Conservation (phyloP, 192 early-diverging fungal genomes). For the Pecoramyces ruminantium region DNA sequence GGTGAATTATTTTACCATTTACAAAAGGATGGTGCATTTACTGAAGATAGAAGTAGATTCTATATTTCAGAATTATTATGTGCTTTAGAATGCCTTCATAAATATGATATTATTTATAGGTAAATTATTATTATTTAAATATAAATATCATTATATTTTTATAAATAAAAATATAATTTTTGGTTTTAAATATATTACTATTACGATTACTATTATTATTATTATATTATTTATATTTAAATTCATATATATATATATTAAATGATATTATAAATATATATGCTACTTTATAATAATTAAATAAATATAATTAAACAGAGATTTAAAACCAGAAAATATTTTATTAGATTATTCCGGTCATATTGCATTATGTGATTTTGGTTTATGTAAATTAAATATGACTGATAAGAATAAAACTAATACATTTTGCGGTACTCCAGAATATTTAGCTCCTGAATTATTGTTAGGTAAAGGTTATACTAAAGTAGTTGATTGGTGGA, state of each 20-base stretch:
- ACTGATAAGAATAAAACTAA: slow-evolving; percentile 79
- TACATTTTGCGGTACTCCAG: slow-evolving; percentile 97
- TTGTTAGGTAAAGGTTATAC: slow-evolving; percentile 52
- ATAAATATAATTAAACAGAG: slow-evolving; percentile 23
- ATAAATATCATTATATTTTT: too few relatives aligned
- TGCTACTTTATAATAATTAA: slow-evolving; percentile 1
- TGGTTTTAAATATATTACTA: too few relatives aligned
- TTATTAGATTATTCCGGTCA: slow-evolving; percentile 85
- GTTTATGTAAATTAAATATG: slow-evolving; percentile 87
- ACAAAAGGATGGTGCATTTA: slow-evolving; percentile 4
- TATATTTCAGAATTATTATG: slow-evolving; percentile 84
- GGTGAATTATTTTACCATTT: slow-evolving; percentile 52
- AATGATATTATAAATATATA: too few relatives aligned
- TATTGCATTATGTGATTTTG: slow-evolving; percentile 87
- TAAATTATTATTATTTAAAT: too few relatives aligned
- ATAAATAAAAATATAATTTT: too few relatives aligned
- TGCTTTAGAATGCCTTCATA: slow-evolving; percentile 84
- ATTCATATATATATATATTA: too few relatives aligned
- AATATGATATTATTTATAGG: slow-evolving; percentile 70
- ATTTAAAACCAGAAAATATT: slow-evolving; percentile 92
- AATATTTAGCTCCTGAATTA: slow-evolving; percentile 56
- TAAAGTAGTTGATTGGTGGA: slow-evolving; percentile 96
- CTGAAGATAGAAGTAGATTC: slow-evolving; percentile 8
- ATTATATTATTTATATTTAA: too few relatives aligned
- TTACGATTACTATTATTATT: too few relatives aligned